Percentiles rank a stretch among this genome's conserved stretches.
Evolutionary conservation across 805 yeast genomes (phyloP).

Genomic region (Saccharomycopsis fibuligera): DNA sequence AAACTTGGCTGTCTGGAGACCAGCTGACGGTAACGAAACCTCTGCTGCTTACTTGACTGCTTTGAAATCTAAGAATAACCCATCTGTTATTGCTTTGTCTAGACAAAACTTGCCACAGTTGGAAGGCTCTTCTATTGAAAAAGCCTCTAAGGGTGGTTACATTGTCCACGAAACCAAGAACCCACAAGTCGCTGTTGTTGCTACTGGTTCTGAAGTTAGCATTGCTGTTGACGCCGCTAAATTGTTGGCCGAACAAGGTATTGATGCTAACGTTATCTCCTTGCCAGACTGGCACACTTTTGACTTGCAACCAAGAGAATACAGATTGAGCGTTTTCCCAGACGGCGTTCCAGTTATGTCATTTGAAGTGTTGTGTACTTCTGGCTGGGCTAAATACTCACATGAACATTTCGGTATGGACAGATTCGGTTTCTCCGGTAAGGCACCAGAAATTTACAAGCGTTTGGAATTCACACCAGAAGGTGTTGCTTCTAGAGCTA

Average conservation of each 20-base stretch:
- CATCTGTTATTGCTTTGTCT: conserved; percentile 68
- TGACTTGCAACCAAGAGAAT: conserved; percentile 74
- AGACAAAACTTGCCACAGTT: conserved; percentile 91
- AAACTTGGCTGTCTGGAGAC: conserved; percentile 83
- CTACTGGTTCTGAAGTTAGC: conserved; percentile 94
- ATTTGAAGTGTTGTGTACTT: conserved; percentile 86
- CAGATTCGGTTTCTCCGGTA: conserved; percentile 96
- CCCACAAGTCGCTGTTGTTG: conserved; percentile 69
- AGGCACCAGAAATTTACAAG: conserved; percentile 75
- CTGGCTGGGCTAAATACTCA: conserved; percentile 91
- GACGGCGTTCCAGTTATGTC: conserved; percentile 91
- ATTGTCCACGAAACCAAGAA: conserved; percentile 52
- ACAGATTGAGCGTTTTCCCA: conserved; percentile 83
- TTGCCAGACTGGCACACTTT: conserved; percentile 90
- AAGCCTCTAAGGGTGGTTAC: conserved; percentile 94
- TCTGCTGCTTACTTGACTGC: conserved; percentile 77
- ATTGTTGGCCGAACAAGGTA: conserved; percentile 56
- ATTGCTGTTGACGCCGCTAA: conserved; percentile 79
- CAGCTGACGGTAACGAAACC: conserved; percentile 87
- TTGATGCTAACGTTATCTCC: conserved; percentile 79
- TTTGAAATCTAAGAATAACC: conserved; percentile 54
- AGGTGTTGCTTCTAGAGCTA: conserved; percentile 83
- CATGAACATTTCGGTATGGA: conserved; percentile 95
- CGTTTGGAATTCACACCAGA: conserved; percentile 87
- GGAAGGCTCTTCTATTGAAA: conserved; percentile 85